Base-by-base conservation (phyloP, 352 stramenopile genomes). In the Phytophthora agathidicida region DNA sequence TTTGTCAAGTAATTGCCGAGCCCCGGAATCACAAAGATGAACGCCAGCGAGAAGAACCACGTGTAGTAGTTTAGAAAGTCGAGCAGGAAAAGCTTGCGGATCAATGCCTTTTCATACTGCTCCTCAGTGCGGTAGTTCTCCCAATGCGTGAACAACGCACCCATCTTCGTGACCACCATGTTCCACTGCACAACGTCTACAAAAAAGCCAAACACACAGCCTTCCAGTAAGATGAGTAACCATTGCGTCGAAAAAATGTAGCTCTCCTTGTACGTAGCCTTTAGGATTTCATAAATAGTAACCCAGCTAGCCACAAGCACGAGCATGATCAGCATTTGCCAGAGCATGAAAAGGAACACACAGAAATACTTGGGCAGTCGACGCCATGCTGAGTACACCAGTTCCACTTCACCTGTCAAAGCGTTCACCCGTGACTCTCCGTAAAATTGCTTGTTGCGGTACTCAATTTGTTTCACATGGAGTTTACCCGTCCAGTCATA, bases 51-150 rank as follows among this genome's bases (percentile, higher is more conserved):
- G 63, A 96, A 96, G 67, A 96, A 96, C 87, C 87, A 96, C 49
- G 86, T 96, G 69, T 94, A 96, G 73, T 96, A 96, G 72, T 96
- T 96, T 23, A 96, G 65, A 41, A 96, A 96, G 43, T 96, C 87
- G 20, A 96, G 60, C 33, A 93, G 30, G 37, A 96, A 93, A 10
- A 96, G 67, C 54, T 96, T 94, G 11, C 82, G 78, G 41, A 96
- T 87, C 27, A 96, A 60, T 11, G 85, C 73, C 43, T 80, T 88
- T 54, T 96, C 87, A 54, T 88, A 93, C 56, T 91, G 77, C 56
- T 96, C 87, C 41, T 93, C 82, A 0, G 87, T 96, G 14, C 73
- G 72, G 57, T 91, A 94, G 57, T 96, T 96, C 58, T 96, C 87
- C 87, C 87, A 96, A 53, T 90, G 78, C 3, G 87, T 96, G 39